These are phyloP conservation scores for Vitis rupestris DNA, from an alignment of 164 flowering plant species.

Conservation along the genomic window DNA sequence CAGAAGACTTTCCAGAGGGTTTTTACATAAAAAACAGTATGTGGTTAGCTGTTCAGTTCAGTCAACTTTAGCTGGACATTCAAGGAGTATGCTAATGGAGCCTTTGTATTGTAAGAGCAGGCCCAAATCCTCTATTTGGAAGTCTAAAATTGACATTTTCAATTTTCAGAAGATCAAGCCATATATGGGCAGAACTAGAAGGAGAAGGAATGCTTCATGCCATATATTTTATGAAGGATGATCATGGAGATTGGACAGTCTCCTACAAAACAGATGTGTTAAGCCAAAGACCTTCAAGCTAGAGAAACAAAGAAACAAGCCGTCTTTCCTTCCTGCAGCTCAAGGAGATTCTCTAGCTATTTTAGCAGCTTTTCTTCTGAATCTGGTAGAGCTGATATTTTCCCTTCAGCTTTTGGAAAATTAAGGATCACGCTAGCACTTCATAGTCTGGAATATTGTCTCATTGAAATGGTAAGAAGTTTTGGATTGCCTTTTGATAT, in stretches of 20 bases:
- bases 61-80: no score
- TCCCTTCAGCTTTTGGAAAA: no score
- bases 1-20: conserved; percentile 31
- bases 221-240: conserved; percentile 36
- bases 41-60: no score
- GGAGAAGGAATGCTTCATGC: conserved; percentile 83
- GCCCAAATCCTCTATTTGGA: conserved; percentile 66
- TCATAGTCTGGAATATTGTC: no score
- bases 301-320: conserved; percentile 43
- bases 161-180: conserved; percentile 50
- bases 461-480: no score
- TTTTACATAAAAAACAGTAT: conserved; percentile 40
- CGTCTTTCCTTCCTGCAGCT: conserved; percentile 47
- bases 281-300: conserved; percentile 46
- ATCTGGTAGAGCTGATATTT: conserved; percentile 19
- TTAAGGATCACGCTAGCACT: no score
- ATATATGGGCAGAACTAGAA: conserved; percentile 45
- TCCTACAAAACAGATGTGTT: conserved; percentile 58
- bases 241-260: conserved; percentile 30
- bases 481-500: no score
- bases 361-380: conserved; percentile 40
- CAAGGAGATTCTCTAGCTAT: conserved; percentile 52
- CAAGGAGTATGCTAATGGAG: conserved; percentile 12
- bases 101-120: conserved; percentile 20
- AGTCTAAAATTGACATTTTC: conserved; percentile 45